Conservation (phyloP, 106 monocot genomes). For the Agapanthus africanus region DNA sequence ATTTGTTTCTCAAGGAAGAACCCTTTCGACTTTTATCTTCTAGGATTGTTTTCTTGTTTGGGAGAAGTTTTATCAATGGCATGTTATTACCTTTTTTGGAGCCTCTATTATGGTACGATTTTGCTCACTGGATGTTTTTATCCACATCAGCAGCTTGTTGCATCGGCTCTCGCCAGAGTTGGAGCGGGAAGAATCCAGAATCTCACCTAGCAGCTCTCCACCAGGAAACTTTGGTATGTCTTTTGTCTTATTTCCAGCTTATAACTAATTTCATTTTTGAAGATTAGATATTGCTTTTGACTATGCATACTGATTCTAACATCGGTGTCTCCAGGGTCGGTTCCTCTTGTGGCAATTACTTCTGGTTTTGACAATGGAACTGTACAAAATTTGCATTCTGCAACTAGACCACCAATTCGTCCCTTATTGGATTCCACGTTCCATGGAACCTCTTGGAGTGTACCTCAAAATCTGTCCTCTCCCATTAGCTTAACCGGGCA, state of each 20-base stretch:
- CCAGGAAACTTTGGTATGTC: constrained; percentile 17
- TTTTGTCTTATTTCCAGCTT: not conserved
- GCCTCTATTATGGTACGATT: too few relatives aligned
- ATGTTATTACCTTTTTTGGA: too few relatives aligned
- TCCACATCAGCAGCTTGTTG: constrained; percentile 26
- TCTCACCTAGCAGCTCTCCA: constrained; percentile 15
- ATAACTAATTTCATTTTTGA: too few relatives aligned
- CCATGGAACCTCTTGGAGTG: constrained; percentile 29
- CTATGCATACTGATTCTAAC: not conserved
- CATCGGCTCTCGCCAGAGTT: constrained; percentile 34
- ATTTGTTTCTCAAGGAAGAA: too few relatives aligned
- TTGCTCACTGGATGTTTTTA: too few relatives aligned
- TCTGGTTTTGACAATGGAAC: constrained; percentile 37
- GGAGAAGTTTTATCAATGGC: too few relatives aligned
- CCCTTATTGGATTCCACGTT: constrained; percentile 33
- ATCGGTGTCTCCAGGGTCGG: constrained; percentile 17
- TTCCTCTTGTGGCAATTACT: constrained; percentile 23
- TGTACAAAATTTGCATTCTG: too few relatives aligned
- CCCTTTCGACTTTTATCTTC: too few relatives aligned
- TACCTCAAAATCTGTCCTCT: constrained; percentile 37
- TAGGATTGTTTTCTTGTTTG: too few relatives aligned
- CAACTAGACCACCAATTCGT: constrained; percentile 29
- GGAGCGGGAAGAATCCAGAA: constrained; percentile 33
- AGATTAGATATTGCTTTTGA: too few relatives aligned
- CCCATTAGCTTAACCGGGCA: constrained; percentile 24